Evolutionary conservation across 352 stramenopile species (phyloP), one percentile per base, ranked within the genome.

Genomic region (Phytophthora brassicae): DNA sequence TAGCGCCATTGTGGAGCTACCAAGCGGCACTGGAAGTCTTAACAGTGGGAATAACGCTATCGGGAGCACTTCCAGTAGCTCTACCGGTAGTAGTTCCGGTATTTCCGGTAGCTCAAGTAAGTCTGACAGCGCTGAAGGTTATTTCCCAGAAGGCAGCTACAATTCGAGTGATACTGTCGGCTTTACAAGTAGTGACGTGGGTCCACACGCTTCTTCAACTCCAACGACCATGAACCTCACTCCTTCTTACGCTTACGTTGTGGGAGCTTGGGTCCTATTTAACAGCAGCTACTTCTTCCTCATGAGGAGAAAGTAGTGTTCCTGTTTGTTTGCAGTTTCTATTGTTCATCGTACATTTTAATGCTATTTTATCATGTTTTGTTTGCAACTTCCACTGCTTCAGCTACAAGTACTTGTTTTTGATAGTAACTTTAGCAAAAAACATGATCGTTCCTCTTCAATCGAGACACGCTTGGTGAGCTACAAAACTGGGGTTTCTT

Each of bases 201-300:
- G 63, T 11, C 64, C 70, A 22, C 60, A 70, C 26, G 59, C 64
- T 23, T 69, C 60, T 16, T 68, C 65, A 5, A 80, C 72, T 13
- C 35, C 53, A 16, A 71, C 72, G 11, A 74, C 72, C 23, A 66
- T 56, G 4, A 60, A 77, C 60, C 61, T 80, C 17, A 69, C 64
- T 1, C 68, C 61, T 29, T 70, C 72, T 2, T 80, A 80, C 44
- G 60, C 65, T 22, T 80, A 73, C 51, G 60, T 80, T 17, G 44
- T 73, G 36, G 64, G 70, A 31, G 57, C 64, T 2, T 72, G 70
- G 68, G 60, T 74, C 42, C 49, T 80, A 75, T 80, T 80, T 80
- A 80, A 80, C 57, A 57, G 68, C 60, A 75, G 68, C 64, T 80
- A 75, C 58, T 73, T 77, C 28, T 72, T 80, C 59, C 60, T 80